Conservation (phyloP, 176 grass and related monocot genomes). For the Triticum turgidum region DNA sequence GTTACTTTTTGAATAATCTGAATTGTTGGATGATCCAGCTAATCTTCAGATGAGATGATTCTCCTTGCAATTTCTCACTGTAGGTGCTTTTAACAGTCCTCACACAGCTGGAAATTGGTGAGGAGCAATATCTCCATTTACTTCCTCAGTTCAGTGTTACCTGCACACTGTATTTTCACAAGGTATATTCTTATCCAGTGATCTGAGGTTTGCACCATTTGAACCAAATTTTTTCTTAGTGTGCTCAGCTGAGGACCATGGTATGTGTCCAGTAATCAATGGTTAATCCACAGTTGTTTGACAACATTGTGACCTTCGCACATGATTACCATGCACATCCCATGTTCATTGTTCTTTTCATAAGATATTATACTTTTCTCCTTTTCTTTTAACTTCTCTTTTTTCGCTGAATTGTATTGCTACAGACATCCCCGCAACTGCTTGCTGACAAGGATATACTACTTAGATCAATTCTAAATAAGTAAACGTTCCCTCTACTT, state of each 20-base stretch:
- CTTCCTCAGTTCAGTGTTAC: slow-evolving; percentile 83
- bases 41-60: slow-evolving; percentile 24
- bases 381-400: slow-evolving; percentile 21
- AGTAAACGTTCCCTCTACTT: slow-evolving; percentile 30
- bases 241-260: slow-evolving; percentile 3
- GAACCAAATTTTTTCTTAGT: slow-evolving; percentile 5
- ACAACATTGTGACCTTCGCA: not conserved
- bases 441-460: slow-evolving; percentile 76
- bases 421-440: slow-evolving; percentile 73
- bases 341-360: slow-evolving; percentile 7
- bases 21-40: not conserved
- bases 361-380: slow-evolving; percentile 15
- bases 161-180: slow-evolving; percentile 91
- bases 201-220: not conserved
- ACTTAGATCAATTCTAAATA: slow-evolving; percentile 70
- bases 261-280: not conserved
- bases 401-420: slow-evolving; percentile 23
- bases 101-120: slow-evolving; percentile 90
- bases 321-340: not conserved
- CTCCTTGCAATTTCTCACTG: slow-evolving; percentile 14
- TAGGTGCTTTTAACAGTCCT: slow-evolving; percentile 89
- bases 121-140: slow-evolving; percentile 80
- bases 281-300: slow-evolving; percentile 3
- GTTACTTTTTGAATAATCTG: not conserved
- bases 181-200: slow-evolving; percentile 47